These are phyloP conservation scores for Diaporthe longicolla DNA, from an alignment of 2,329 filamentous ascomycete genomes.

Conservation along the genomic window DNA sequence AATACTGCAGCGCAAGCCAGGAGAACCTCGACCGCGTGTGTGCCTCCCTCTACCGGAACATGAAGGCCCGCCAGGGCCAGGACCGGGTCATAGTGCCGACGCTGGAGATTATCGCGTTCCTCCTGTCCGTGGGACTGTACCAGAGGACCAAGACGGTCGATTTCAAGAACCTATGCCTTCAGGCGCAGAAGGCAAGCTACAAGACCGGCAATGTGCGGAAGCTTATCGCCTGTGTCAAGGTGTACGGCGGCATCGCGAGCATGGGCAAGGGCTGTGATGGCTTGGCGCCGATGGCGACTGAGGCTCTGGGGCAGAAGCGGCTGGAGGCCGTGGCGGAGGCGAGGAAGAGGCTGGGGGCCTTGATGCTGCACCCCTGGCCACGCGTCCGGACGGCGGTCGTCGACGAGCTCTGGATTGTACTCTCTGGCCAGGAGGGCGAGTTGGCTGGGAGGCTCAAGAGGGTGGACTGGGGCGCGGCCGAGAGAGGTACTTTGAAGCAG, in stretches of 20 bases:
- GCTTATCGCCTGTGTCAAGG: constrained; percentile 82
- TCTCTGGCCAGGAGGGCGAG: constrained; percentile 49
- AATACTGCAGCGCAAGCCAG: constrained; percentile 62
- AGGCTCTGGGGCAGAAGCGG: constrained; percentile 48
- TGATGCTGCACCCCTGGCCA: constrained; percentile 88
- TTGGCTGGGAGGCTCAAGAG: constrained; percentile 59
- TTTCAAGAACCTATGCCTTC: constrained; percentile 73
- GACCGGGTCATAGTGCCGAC: constrained; percentile 83
- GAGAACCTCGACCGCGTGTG: constrained; percentile 62
- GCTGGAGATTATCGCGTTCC: constrained; percentile 82
- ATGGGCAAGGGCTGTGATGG: constrained; percentile 44
- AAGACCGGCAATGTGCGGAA: constrained; percentile 87
- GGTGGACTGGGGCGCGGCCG: constrained; percentile 71
- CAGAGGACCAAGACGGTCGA: constrained; percentile 57
- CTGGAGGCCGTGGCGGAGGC: constrained; percentile 67
- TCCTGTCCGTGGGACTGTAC: constrained; percentile 75
- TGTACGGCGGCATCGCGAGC: constrained; percentile 79
- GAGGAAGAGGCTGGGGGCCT: constrained; percentile 76
- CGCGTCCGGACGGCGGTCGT: constrained; percentile 73
- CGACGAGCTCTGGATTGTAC: constrained; percentile 71
- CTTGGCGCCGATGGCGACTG: constrained; percentile 42
- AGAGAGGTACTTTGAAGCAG: constrained; percentile 60
- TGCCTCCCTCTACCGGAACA: constrained; percentile 66
- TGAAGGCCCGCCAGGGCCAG: constrained; percentile 67
- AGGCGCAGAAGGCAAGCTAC: constrained; percentile 84